These are phyloP conservation scores for Juglanconis sp. DNA, from an alignment of 2,329 filamentous ascomycete genomes.

Conservation along the genomic window DNA sequence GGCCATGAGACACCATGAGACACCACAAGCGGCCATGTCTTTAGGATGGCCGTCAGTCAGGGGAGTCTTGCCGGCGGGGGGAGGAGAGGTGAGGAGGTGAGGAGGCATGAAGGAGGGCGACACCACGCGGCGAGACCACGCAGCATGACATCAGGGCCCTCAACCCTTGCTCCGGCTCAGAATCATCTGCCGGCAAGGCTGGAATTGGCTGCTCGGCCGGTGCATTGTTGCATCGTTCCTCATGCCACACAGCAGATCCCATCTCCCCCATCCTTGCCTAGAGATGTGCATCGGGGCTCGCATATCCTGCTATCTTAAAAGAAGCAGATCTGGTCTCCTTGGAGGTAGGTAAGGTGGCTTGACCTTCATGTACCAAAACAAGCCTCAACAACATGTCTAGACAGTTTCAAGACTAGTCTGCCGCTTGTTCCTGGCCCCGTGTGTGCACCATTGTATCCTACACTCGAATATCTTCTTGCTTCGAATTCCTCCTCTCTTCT, in stretches of 20 bases:
- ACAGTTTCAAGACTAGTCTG: neutral
- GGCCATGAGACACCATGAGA: too few species aligned
- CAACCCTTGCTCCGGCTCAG: neutral
- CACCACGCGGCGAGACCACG: neutral
- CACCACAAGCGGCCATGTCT: neutral
- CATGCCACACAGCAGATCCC: neutral
- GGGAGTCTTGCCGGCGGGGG: neutral
- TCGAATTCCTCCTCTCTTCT: neutral
- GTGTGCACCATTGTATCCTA: neutral
- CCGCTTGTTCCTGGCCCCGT: neutral
- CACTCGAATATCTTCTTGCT: neutral
- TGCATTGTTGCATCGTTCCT: neutral
- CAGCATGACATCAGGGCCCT: constrained; percentile 9
- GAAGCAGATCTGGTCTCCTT: neutral
- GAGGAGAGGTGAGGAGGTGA: too few species aligned
- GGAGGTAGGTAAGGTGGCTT: neutral
- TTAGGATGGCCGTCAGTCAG: neutral
- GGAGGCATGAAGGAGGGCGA: neutral
- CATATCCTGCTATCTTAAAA: neutral
- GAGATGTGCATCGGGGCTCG: neutral
- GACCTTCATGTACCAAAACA: neutral
- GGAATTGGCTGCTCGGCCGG: too few species aligned
- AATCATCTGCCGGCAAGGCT: too few species aligned
- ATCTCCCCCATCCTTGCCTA: neutral
- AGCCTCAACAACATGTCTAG: neutral